Evolutionary conservation across 176 grass and related monocot genomes (phyloP), one percentile per base, ranked within the genome.

Genomic region (Leersia perrieri): DNA sequence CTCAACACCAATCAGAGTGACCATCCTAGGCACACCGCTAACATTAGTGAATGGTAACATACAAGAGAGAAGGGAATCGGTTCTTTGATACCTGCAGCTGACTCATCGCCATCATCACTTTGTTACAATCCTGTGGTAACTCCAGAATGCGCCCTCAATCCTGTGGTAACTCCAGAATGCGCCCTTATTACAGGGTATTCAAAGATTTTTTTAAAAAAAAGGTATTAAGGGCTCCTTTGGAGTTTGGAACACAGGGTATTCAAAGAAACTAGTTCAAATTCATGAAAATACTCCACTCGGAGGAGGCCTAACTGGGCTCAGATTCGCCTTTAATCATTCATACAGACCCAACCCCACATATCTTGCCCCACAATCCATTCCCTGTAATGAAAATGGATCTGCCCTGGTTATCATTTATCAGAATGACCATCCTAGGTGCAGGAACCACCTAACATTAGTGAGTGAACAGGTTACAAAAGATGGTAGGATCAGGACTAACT

Each of bases 261-360:
- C n/a, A n/a, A n/a, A n/a, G n/a, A n/a, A n/a, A n/a, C n/a, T n/a
- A 53, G 1, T 53, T 53, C 18, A n/a, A 53, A 5, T n/a, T 20
- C 7, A 1, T n/a, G 20, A n/a, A 53, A 53, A n/a, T n/a, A 5
- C 47, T 53, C 47, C 20, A 8, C 20, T 9, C 20, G 3, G n/a
- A 10, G 2, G 20, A 55, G 51, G 7, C 5, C 7, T 55, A 55
- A 68, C 27, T 23, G 36, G 87, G 87, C 75, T 80, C 69, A 80
- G 68, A 55, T 75, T 83, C 49, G 45, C 61, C 79, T 88, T 88
- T 78, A 1, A 35, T 83, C 27, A 8, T 62, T 83, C 77, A 78
- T 53, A 58, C 28, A 9, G 70, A 39, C 27, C 23, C 47, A 73
- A 9, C n/a, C n/a, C n/a, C n/a, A 11, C 6, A 53, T 38, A 26